Evolutionary conservation across 2,329 filamentous ascomycete genomes (phyloP), one percentile per base, ranked within the genome.

Genomic region (Aspergillus bombycis): DNA sequence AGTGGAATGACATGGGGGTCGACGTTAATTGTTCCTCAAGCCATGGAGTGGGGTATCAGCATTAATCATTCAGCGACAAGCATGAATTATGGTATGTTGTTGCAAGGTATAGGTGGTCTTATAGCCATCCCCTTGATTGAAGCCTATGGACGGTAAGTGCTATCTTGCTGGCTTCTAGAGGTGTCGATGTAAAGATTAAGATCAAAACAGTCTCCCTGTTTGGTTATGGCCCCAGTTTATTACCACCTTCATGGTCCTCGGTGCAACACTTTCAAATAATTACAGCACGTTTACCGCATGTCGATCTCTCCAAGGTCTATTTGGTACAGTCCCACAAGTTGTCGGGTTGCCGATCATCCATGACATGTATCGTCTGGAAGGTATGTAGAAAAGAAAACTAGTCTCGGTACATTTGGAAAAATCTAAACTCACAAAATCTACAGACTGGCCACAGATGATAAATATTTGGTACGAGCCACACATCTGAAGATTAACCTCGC

Each of bases 201-300:
- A 28, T 26, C 3, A 23, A 48, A 28, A 26, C 28, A 78, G 79
- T 46, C 75, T 79, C 23, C 80, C 80, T 1, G 70, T 80, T 45
- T 78, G 79, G 74, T 70, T 81, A 46, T 82, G 78, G 79, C 74
- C 78, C 2, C 77, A 79, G 57, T 59, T 79, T 4, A 69, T 79
- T 48, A 75, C 77, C 4, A 74, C 75, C 65, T 71, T 77, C 45
- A 78, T 80, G 67, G 74, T 81, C 4, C 63, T 79, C 11, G 80
- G 79, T 1, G 75, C 77, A 5, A 73, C 77, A 1, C 73, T 80
- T 30, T 79, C 80, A 1, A 71, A 75, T 36, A 70, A 74, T 38
- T 82, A 74, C 60, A 71, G 71, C 7, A 73, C 73, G n/a, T 82
- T 81, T 63, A 79, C 78, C 1, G 70, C 75, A 9, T 79, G 76